These are phyloP conservation scores for Apiotrichum veenhuisii DNA, from an alignment of 1,284 basidiomycete species.

Conservation along the genomic window DNA sequence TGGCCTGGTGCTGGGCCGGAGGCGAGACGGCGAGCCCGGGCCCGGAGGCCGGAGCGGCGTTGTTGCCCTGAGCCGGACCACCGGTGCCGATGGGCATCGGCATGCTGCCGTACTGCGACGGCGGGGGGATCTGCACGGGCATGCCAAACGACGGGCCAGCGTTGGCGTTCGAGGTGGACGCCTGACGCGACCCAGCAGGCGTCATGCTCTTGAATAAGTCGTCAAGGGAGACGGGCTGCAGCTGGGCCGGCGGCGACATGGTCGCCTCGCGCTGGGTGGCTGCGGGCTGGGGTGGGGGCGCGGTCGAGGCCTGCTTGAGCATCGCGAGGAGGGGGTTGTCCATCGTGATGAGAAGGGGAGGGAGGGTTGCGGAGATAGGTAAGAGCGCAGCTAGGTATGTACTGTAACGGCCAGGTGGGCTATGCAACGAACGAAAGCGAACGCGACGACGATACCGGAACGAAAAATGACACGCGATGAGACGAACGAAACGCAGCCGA, in stretches of 20 bases:
- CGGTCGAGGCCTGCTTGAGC: slow-evolving; percentile 30
- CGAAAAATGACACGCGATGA: neutral
- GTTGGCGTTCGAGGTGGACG: neutral
- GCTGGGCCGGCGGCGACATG: slow-evolving; percentile 2
- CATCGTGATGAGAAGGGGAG: slow-evolving; percentile 19
- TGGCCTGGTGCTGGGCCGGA: slow-evolving; percentile 16
- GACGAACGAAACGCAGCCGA: neutral
- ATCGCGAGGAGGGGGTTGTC: slow-evolving; percentile 38
- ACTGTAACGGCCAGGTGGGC: neutral
- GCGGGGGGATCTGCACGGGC: neutral
- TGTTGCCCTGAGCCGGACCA: neutral
- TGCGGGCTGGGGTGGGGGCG: slow-evolving; percentile 1
- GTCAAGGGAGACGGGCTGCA: slow-evolving; percentile 32
- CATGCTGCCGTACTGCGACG: neutral
- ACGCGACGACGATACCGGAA: neutral
- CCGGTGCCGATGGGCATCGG: neutral
- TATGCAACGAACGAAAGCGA: too few relatives aligned
- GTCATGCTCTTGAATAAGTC: slow-evolving; percentile 41
- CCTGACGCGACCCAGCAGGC: neutral
- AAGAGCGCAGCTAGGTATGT: too few relatives aligned
- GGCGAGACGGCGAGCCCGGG: neutral
- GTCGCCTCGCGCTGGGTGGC: slow-evolving; percentile 2
- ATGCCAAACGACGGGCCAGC: neutral
- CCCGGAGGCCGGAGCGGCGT: neutral
- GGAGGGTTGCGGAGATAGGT: too few relatives aligned